phyloP scores from a whole-genome alignment of 23 red algal species.

The Gracilaria domingensis region DNA sequence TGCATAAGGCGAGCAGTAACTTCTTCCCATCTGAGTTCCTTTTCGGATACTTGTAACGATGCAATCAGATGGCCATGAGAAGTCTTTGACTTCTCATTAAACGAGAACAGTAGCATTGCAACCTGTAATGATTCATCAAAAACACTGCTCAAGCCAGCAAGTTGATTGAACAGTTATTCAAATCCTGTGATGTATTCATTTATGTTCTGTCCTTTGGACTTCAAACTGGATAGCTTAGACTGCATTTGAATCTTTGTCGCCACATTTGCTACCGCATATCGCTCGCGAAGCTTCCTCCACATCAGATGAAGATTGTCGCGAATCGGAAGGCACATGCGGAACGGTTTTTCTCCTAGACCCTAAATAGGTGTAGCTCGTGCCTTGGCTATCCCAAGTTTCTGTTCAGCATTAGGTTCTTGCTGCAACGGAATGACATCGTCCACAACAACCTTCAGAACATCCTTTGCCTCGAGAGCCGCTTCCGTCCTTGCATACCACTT shows the following conservation, averaged over 20 bases:
- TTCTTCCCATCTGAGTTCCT: neutral
- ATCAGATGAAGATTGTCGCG: neutral
- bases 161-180: neutral
- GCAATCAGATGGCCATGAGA: neutral
- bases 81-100: neutral
- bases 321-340: slow-evolving; percentile 8
- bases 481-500: neutral
- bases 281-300: neutral
- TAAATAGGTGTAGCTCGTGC: slow-evolving; percentile 3
- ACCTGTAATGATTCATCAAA: neutral
- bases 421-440: too few relatives aligned
- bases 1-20: neutral
- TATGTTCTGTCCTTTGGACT: neutral
- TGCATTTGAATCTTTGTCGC: neutral
- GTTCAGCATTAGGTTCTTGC: too few relatives aligned
- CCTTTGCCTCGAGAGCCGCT: neutral
- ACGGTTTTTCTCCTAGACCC: slow-evolving; percentile 12
- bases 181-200: neutral
- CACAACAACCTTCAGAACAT: too few relatives aligned
- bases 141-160: neutral
- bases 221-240: neutral
- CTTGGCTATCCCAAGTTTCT: too few relatives aligned
- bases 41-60: neutral
- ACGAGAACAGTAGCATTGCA: neutral
- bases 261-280: slow-evolving; percentile 15